Evolutionary conservation across 1,284 basidiomycete genomes (phyloP).

Genomic region (Exobasidium cylindrosporum): DNA sequence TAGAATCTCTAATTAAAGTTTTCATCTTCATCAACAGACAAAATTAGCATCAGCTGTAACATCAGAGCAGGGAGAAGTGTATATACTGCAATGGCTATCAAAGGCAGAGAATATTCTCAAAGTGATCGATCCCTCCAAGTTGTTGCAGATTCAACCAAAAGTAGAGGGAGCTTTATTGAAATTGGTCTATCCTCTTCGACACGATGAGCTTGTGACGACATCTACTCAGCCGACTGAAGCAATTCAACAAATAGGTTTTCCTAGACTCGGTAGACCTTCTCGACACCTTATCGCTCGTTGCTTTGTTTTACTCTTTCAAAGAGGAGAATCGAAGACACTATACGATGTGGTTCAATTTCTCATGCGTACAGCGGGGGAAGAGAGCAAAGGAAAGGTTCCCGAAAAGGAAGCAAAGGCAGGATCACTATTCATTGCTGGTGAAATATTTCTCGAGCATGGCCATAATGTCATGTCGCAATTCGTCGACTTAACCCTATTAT

Average conservation of each 20-base stretch:
- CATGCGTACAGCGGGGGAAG: conserved; percentile 26
- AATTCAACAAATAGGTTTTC: conserved; percentile 14
- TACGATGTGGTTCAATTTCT: conserved; percentile 73
- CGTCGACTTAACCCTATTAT: conserved; percentile 66
- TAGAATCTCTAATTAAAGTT: background rate
- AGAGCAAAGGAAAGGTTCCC: conserved; percentile 57
- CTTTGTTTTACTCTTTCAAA: conserved; percentile 71
- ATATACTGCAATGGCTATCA: conserved; percentile 77
- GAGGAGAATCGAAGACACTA: conserved; percentile 72
- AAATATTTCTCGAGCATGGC: conserved; percentile 79
- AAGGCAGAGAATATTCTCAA: conserved; percentile 65
- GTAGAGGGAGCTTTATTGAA: conserved; percentile 68
- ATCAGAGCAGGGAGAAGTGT: conserved; percentile 74
- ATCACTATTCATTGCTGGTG: conserved; percentile 74
- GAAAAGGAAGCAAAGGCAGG: conserved; percentile 73
- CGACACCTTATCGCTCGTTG: conserved; percentile 77
- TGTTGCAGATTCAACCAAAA: conserved; percentile 61
- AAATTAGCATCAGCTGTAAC: conserved; percentile 57
- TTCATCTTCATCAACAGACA: conserved; percentile 29
- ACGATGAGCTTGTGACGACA: conserved; percentile 50
- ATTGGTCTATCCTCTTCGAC: conserved; percentile 57
- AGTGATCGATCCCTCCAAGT: conserved; percentile 33
- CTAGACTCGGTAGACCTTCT: conserved; percentile 73
- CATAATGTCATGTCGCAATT: conserved; percentile 88
- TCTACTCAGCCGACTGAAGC: conserved; percentile 1